Base-by-base conservation (phyloP, 1,284 basidiomycete genomes). In the Marasmius fiardii region DNA sequence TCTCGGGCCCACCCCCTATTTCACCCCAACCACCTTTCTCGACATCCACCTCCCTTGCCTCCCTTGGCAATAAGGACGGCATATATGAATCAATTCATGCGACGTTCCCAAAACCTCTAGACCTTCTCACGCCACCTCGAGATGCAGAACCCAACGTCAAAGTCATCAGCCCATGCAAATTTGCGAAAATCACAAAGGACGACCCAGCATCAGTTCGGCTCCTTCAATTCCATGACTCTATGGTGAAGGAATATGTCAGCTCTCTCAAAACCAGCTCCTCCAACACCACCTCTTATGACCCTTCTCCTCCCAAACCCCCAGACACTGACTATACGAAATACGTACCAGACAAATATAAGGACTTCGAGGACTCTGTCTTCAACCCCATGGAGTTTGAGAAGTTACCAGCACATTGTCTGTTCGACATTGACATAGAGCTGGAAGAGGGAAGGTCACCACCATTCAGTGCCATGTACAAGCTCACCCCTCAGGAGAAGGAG, bases 401-500 rank as follows among this genome's bases (percentile, higher is more conserved):
- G 26, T 26, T 47, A 2, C 43, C 41, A 14, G 33, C 31, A 31
- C 43, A 53, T 33, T 21, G 43, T 3, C 8, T 31, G 2, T 53
- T 34, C 16, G 28, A 53, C 37, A 31, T 45, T 31, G 24, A 44
- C 3, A 34, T 47, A 4, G 16, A 44, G 20, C 18, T 45, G 1
- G 31, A 53, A 16, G 41, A 47, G 11, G 51, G 51, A 11, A 52
- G 26, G 5, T 4, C 35, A 1, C 51, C 51, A 7, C 51, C 51
- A 8, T 52, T 52, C 37, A 53, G 14, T n/a, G n/a, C n/a, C n/a
- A n/a, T n/a, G n/a, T n/a, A n/a, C n/a, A n/a, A n/a, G n/a, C n/a
- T n/a, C n/a, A n/a, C n/a, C n/a, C n/a, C n/a, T n/a, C n/a, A 23
- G 3, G 65, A 70, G 55, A 55, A 54, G 1, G 50, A 61, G 2